Percentiles rank a stretch among this genome's conserved stretches.
These are phyloP conservation scores for Ministeria vibrans DNA, from an alignment of 78 protist species.

Conservation along the genomic window DNA sequence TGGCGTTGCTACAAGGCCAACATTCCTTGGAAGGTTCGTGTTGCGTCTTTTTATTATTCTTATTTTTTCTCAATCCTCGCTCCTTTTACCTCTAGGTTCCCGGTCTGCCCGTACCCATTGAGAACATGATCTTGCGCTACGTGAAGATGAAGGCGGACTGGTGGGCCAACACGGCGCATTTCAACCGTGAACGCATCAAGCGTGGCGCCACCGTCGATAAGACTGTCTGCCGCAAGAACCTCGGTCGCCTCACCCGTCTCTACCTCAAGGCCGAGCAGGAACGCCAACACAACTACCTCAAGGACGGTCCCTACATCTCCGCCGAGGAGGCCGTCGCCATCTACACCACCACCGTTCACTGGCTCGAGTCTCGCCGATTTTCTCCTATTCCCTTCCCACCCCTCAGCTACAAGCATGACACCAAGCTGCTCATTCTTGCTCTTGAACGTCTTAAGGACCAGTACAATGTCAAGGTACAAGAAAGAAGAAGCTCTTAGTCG, in stretches of 20 bases:
- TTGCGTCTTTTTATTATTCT: neutral
- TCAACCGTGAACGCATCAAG: conserved; percentile 96
- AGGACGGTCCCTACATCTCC: conserved; percentile 98
- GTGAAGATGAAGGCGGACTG: conserved; percentile 99
- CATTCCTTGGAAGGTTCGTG: conserved; percentile 99
- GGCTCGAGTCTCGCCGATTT: conserved; percentile 93
- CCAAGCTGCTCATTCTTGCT: conserved; percentile 96
- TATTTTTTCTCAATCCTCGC: neutral
- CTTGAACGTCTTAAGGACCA: conserved; percentile 96
- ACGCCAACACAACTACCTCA: conserved; percentile 97
- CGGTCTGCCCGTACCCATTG: conserved; percentile 96
- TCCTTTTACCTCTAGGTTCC: conserved; percentile 67
- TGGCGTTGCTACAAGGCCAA: conserved; percentile 99
- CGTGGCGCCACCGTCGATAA: conserved; percentile 99
- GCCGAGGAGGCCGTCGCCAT: conserved; percentile 98
- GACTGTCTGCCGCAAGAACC: conserved; percentile 94
- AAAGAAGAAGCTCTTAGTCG: no score
- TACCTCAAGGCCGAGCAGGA: conserved; percentile 98
- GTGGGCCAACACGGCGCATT: conserved; percentile 98
- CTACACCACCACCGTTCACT: conserved; percentile 93
- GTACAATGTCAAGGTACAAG: conserved; percentile 88
- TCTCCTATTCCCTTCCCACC: conserved; percentile 99
- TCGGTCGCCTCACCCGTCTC: conserved; percentile 98
- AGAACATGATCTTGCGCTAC: conserved; percentile 95
- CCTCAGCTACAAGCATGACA: conserved; percentile 96